Conservation (phyloP, 768 basidiomycete species). For the Lentinula aciculospora region DNA sequence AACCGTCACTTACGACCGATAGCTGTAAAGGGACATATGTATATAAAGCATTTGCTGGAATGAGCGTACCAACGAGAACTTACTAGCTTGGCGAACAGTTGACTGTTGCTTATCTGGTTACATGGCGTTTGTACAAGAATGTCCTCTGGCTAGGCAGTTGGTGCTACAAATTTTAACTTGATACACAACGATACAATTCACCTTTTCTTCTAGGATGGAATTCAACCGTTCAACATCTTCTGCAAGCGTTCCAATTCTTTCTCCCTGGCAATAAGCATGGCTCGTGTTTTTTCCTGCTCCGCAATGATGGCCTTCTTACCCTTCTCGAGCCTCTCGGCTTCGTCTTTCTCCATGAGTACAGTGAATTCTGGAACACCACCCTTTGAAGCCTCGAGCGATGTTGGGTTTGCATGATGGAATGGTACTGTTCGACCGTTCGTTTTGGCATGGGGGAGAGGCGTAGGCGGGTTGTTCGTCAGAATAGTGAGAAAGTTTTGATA, state of each 20-base stretch:
- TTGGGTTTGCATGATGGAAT: constrained; percentile 62
- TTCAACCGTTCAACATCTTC: constrained; percentile 38
- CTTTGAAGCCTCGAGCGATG: constrained; percentile 60
- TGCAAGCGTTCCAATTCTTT: constrained; percentile 72
- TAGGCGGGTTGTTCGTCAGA: constrained; percentile 79
- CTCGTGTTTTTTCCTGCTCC: constrained; percentile 73
- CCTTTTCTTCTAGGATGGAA: background rate
- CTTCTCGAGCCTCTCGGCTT: constrained; percentile 72
- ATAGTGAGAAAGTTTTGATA: constrained; percentile 80
- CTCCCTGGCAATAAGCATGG: constrained; percentile 70
- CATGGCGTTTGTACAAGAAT: no score
- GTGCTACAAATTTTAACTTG: no score
- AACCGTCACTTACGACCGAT: no score
- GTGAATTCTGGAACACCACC: constrained; percentile 81
- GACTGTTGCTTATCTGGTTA: no score
- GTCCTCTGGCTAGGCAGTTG: no score
- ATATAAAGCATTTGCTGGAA: no score
- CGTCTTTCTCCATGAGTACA: constrained; percentile 79
- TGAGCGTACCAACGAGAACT: no score
- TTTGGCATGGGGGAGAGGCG: constrained; percentile 62
- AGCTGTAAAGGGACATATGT: no score
- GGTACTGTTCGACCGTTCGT: constrained; percentile 52
- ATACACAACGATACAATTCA: background rate
- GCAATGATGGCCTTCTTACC: constrained; percentile 65
- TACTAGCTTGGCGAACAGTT: no score